Conservation (phyloP, 2,329 filamentous ascomycete genomes). For the Coniochaeta pulveracea region DNA sequence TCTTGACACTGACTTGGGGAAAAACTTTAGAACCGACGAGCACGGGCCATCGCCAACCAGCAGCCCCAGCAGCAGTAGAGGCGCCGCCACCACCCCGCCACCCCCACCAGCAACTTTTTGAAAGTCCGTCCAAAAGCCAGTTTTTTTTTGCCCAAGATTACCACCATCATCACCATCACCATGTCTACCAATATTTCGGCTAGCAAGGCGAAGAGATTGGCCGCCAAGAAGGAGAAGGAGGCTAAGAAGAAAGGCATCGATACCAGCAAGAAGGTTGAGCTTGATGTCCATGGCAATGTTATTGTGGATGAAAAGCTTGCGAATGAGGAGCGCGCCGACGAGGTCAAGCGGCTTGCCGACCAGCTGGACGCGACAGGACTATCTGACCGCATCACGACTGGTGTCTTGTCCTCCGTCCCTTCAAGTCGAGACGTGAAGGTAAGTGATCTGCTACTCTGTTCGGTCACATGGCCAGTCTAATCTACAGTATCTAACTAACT, state of each 20-base stretch:
- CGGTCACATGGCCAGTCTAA: too few species aligned
- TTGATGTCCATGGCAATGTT: slow-evolving; percentile 51
- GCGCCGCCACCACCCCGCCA: too few species aligned
- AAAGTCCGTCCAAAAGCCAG: too few species aligned
- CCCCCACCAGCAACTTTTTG: too few species aligned
- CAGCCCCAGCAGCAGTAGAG: too few species aligned
- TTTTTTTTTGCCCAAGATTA: too few species aligned
- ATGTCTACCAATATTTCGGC: slow-evolving; percentile 49
- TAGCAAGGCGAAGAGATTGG: slow-evolving; percentile 61
- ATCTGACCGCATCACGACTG: slow-evolving; percentile 95
- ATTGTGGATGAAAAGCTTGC: slow-evolving; percentile 51
- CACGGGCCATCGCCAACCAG: too few species aligned
- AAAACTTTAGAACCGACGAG: too few species aligned
- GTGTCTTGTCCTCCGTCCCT: slow-evolving; percentile 77
- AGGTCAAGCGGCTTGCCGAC: slow-evolving; percentile 77
- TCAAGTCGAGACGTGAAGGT: slow-evolving; percentile 89
- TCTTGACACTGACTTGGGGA: too few species aligned
- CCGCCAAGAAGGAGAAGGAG: slow-evolving; percentile 59
- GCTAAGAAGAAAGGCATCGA: slow-evolving; percentile 72
- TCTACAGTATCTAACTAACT: too few species aligned
- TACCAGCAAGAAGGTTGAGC: slow-evolving; percentile 52
- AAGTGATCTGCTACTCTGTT: too few species aligned
- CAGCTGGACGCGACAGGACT: slow-evolving; percentile 96
- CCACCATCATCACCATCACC: not conserved
- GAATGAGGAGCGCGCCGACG: slow-evolving; percentile 58